A percentile compares a stretch with the other conserved stretches of the same genome.
Evolutionary conservation across 1,139 yeast genomes (phyloP).

Genomic region (Candida sp.): DNA sequence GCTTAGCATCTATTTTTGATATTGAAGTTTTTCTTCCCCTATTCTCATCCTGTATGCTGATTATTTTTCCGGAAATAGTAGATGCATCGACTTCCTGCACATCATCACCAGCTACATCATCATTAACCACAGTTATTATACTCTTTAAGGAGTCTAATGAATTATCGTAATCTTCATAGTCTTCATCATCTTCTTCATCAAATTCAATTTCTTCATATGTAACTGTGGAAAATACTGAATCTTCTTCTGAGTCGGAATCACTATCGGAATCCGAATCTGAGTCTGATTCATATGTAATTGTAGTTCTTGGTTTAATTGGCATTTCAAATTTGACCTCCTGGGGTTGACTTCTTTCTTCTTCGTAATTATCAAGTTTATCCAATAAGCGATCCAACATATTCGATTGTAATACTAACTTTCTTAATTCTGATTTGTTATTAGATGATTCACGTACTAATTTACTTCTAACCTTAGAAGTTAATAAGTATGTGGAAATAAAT

Average conservation of each 20-base stretch:
- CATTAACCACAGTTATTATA: background rate
- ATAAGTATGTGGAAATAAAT: conserved; percentile 56
- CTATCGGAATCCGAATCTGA: conserved; percentile 19
- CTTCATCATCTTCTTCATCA: conserved; percentile 21
- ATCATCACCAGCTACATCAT: conserved; percentile 2
- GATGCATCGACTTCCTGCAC: background rate
- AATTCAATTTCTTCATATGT: conserved; percentile 5
- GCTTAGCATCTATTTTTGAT: background rate
- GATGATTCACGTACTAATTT: conserved; percentile 68
- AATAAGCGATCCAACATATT: conserved; percentile 69
- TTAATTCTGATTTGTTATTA: conserved; percentile 55
- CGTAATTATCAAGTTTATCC: conserved; percentile 44
- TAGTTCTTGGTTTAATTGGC: conserved; percentile 5
- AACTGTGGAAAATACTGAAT: conserved; percentile 10
- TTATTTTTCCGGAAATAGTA: background rate
- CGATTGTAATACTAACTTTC: conserved; percentile 71
- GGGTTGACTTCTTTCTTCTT: conserved; percentile 18
- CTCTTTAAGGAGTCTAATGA: background rate
- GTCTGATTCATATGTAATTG: conserved; percentile 25
- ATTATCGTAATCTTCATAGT: conserved; percentile 7
- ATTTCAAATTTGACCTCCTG: conserved; percentile 11
- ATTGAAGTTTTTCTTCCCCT: background rate
- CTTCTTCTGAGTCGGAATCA: conserved; percentile 19
- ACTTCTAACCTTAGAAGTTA: conserved; percentile 67
- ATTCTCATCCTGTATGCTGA: background rate